phyloP scores from a whole-genome alignment of 306 rosid species.

The Styphnolobium japonicum region DNA sequence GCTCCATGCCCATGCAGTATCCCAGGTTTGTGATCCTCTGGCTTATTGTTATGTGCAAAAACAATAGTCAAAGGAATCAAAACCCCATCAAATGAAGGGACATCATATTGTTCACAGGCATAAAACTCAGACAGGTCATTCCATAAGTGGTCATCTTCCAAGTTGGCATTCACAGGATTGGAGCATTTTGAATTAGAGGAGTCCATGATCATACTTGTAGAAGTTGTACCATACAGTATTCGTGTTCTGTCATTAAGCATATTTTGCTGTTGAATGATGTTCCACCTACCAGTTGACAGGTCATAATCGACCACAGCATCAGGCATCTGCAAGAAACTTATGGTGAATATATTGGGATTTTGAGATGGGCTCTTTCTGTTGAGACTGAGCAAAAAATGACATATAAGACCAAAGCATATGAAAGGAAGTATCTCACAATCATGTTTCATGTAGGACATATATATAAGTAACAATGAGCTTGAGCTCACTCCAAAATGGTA shows the following conservation, averaged over 20 bases:
- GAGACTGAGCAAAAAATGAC: slow-evolving; percentile 13
- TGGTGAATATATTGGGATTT: slow-evolving; percentile 23
- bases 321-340: slow-evolving; percentile 74
- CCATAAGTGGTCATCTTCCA: slow-evolving; percentile 68
- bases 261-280: slow-evolving; percentile 91
- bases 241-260: slow-evolving; percentile 82
- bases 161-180: slow-evolving; percentile 34
- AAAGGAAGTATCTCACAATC: not conserved
- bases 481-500: not conserved
- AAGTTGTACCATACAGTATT: slow-evolving; percentile 70
- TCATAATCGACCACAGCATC: slow-evolving; percentile 97
- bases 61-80: slow-evolving; percentile 76
- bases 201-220: slow-evolving; percentile 40
- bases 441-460: not conserved
- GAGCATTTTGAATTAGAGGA: slow-evolving; percentile 31
- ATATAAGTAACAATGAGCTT: not conserved
- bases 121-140: slow-evolving; percentile 83
- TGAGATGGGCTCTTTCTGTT: slow-evolving; percentile 3
- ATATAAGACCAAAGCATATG: not conserved
- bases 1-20: slow-evolving; percentile 91
- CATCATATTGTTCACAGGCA: slow-evolving; percentile 70
- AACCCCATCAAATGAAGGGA: slow-evolving; percentile 70
- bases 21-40: slow-evolving; percentile 65
- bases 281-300: slow-evolving; percentile 74
- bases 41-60: slow-evolving; percentile 56